Conservation (phyloP, 495 filamentous ascomycete genomes). For the Annulohypoxylon maeteangense region DNA sequence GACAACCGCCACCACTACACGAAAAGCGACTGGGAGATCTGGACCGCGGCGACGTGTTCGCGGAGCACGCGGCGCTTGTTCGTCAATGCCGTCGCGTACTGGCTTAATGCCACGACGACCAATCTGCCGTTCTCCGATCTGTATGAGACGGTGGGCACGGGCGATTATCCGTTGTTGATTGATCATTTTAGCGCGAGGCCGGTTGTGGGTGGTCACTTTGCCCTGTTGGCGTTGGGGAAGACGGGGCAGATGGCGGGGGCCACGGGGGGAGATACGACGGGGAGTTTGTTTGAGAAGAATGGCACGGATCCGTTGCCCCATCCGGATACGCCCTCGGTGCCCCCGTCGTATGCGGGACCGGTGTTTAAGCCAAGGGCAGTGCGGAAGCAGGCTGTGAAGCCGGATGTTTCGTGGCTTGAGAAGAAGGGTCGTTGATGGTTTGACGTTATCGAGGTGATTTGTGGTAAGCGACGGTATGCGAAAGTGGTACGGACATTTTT, state of each 20-base stretch:
- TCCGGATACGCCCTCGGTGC: neutral
- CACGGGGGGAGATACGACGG: constrained; percentile 55
- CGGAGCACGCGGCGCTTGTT: constrained; percentile 66
- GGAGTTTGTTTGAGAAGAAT: constrained; percentile 44
- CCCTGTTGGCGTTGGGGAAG: constrained; percentile 55
- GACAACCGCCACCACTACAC: constrained; percentile 80
- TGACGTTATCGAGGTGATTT: neutral
- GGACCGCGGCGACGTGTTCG: constrained; percentile 72
- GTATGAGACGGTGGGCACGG: constrained; percentile 51
- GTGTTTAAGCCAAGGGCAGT: constrained; percentile 17
- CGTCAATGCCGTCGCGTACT: constrained; percentile 72
- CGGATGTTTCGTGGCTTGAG: neutral
- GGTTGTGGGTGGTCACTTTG: constrained; percentile 67
- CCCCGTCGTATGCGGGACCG: constrained; percentile 18
- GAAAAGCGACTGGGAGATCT: constrained; percentile 85
- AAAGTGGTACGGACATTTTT: neutral
- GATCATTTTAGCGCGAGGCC: constrained; percentile 59
- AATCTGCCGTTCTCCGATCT: constrained; percentile 54
- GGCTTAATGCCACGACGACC: constrained; percentile 73
- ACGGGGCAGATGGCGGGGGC: constrained; percentile 69
- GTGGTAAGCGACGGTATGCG: neutral
- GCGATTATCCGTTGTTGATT: constrained; percentile 45
- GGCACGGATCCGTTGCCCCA: constrained; percentile 23
- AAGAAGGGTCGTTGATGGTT: neutral
- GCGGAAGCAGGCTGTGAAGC: constrained; percentile 1